Conservation (phyloP, 1,284 basidiomycete genomes). For the Cryptococcus sp. region DNA sequence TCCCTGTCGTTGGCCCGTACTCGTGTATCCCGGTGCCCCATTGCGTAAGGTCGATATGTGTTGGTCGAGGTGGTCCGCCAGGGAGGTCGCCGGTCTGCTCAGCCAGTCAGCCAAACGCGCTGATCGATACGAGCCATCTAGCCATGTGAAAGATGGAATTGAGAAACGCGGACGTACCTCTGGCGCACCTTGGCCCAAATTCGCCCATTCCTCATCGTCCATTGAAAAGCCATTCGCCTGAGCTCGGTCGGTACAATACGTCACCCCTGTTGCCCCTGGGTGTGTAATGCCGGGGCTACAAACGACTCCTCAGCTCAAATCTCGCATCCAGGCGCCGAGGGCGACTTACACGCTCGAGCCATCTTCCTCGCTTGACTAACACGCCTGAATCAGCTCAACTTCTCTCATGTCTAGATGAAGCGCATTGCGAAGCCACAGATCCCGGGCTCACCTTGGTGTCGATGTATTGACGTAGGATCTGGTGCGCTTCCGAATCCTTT, state of each 20-base stretch:
- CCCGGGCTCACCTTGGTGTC: conserved; percentile 25
- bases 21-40: conserved; percentile 73
- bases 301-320: neutral
- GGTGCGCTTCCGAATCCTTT: conserved; percentile 79
- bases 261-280: conserved; percentile 58
- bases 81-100: conserved; percentile 66
- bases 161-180: conserved; percentile 54
- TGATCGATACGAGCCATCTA: too few relatives aligned
- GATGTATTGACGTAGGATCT: conserved; percentile 33
- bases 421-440: neutral
- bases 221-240: conserved; percentile 80
- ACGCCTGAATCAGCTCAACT: too few relatives aligned
- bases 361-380: neutral
- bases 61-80: conserved; percentile 67
- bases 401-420: neutral
- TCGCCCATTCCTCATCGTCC: conserved; percentile 71
- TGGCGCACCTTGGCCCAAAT: conserved; percentile 81
- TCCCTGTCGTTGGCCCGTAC: conserved; percentile 90
- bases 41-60: conserved; percentile 61
- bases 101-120: neutral
- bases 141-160: neutral
- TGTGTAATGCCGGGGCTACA: conserved; percentile 56
- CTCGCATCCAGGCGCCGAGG: neutral
- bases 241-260: conserved; percentile 76
- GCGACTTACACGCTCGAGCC: neutral